phyloP scores from a whole-genome alignment of 805 yeast species.

The Candida vaughaniae region DNA sequence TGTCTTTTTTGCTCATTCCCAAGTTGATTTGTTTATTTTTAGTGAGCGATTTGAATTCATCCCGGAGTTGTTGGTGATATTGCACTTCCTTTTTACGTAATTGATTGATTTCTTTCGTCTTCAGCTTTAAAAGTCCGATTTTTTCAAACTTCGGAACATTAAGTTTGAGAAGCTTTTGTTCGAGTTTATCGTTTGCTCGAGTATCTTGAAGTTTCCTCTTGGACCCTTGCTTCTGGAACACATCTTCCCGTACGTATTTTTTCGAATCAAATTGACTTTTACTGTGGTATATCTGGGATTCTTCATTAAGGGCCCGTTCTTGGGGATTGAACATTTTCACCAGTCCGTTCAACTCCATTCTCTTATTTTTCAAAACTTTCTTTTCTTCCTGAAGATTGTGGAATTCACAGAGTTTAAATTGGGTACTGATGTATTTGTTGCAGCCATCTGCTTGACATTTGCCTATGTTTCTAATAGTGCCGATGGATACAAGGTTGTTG shows the following conservation, averaged over 20 bases:
- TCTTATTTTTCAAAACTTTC: conserved; percentile 26
- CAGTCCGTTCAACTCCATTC: conserved; percentile 76
- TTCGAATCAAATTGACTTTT: conserved; percentile 25
- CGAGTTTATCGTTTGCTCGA: conserved; percentile 31
- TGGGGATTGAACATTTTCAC: conserved; percentile 48
- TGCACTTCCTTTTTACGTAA: not conserved
- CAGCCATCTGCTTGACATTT: conserved; percentile 54
- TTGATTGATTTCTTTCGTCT: conserved; percentile 1
- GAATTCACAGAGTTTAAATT: conserved; percentile 14
- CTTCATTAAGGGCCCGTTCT: conserved; percentile 17
- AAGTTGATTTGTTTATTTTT: conserved; percentile 10
- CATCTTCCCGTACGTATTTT: conserved; percentile 47
- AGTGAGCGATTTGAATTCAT: conserved; percentile 9
- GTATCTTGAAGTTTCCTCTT: conserved; percentile 31
- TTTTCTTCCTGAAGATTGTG: conserved; percentile 13
- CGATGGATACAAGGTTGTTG: conserved; percentile 65
- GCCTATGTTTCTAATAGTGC: conserved; percentile 65
- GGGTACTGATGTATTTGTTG: conserved; percentile 35
- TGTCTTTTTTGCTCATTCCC: conserved; percentile 13
- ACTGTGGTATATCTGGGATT: conserved; percentile 20
- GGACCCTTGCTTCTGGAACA: conserved; percentile 38
- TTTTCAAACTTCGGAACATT: conserved; percentile 19
- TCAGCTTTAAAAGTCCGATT: conserved; percentile 19
- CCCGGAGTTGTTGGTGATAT: conserved; percentile 2
- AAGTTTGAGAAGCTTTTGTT: conserved; percentile 28